Evolutionary conservation across 1,284 basidiomycete genomes (phyloP).

Genomic region (Ceratobasidium sp.): DNA sequence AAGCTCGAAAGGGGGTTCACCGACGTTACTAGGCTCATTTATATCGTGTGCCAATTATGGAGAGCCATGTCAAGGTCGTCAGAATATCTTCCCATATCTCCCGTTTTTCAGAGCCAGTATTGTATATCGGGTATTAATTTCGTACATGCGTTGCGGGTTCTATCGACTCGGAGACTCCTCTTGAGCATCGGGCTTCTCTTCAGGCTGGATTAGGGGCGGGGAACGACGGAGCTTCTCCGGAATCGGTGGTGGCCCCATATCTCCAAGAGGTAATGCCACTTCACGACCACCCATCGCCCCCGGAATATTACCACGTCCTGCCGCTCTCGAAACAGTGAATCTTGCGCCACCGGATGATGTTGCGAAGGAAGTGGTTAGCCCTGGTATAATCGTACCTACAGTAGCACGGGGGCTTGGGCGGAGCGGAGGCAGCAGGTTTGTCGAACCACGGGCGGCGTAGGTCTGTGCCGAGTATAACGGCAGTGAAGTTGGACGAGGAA

Average conservation of each 20-base stretch:
- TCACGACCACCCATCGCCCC: slow-evolving; percentile 37
- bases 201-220: background rate
- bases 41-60: background rate
- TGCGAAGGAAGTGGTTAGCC: slow-evolving; percentile 23
- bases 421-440: slow-evolving; percentile 32
- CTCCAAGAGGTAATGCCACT: slow-evolving; percentile 24
- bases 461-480: background rate
- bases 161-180: slow-evolving; percentile 13
- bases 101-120: slow-evolving; percentile 3
- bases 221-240: background rate
- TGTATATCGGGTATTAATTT: slow-evolving; percentile 27
- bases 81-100: background rate
- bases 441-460: background rate
- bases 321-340: slow-evolving; percentile 43
- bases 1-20: slow-evolving; percentile 71
- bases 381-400: background rate
- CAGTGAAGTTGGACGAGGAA: slow-evolving; percentile 1
- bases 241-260: slow-evolving; percentile 37
- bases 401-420: slow-evolving; percentile 20
- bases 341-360: slow-evolving; percentile 41
- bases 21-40: slow-evolving; percentile 65
- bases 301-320: slow-evolving; percentile 43
- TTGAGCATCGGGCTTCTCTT: slow-evolving; percentile 8
- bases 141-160: background rate
- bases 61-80: background rate